Evolutionary conservation across 108 stramenopile species (phyloP), one percentile per base, ranked within the genome.

Genomic region (Pseudonitzschia delicatissima): DNA sequence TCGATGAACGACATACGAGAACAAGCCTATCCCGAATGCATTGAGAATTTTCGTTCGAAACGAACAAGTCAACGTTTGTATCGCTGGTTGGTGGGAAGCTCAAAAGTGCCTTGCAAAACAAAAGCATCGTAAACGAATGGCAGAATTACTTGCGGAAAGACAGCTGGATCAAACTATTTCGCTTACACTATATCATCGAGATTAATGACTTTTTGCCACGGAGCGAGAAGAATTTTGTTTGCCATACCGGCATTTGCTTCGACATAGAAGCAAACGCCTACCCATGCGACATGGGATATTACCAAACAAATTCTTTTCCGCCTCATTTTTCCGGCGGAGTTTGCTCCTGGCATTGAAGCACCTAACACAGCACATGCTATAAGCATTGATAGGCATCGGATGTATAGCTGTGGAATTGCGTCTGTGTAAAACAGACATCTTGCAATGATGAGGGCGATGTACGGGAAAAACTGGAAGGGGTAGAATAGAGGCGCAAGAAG

Each of bases 1-100:
- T 62, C 58, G 32, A 73, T 73, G 71, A 37, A 50, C 18, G 40
- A 64, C 21, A 34, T 72, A 21, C 28, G 39, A 27, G 63, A 72
- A 9, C 29, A 64, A 23, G 20, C 36, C 13, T 72, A 72, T 52
- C 39, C 29, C 4, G 0, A 28, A 20, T 52, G 51, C 17, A 32
- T 51, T 3, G 50, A 52, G 21, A 51, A 66, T 45, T 47, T 64
- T 48, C 26, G 20, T 15, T 34, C 32, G 8, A 18, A 26, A 64
- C 45, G 63, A 40, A 15, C 11, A 3, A 47, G 32, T 18, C 63
- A 47, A 45, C 45, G 42, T 21, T 27, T 55, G 11, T 55, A 33
- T 33, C 53, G 31, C 53, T 33, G 53, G 53, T 33, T 32, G 15
- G 9, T 13, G 17, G 11, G 53, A 34, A 23, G 5, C 0, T 3